Base-by-base conservation (phyloP, 768 basidiomycete species). In the Tylopilus felleus region DNA sequence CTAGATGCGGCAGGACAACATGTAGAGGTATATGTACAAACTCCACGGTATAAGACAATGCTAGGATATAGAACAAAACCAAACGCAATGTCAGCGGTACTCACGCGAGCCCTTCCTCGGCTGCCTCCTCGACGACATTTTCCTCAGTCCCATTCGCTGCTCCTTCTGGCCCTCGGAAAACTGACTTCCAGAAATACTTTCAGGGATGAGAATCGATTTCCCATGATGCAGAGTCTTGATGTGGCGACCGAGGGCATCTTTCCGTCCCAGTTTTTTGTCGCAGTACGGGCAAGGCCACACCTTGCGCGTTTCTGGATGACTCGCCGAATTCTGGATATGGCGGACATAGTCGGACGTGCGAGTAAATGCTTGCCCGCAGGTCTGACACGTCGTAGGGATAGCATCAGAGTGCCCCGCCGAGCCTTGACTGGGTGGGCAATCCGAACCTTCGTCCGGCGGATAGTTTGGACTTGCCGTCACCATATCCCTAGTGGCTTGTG, bases 231-330 rank as follows among this genome's bases (percentile, higher is more conserved):
- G 28, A 2, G 63, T 58, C 14, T 48, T 61, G 14, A 69, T 53
- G 31, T 68, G 66, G 1, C 66, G 55, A 25, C 19, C 27, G 0
- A 71, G 64, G 4, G 66, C 69, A 29, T 68, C 66, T 31, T 52
- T 59, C 7, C 66, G 64, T n/a, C 67, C 64, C n/a, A 68, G 27
- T 0, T 28, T 13, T 5, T 48, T 61, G 1, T 64, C 33, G 22
- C 66, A 68, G 28, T 58, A 40, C 7, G 54, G 52, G 12, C 66
- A 68, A 1, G 58, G 63, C 65, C 66, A 66, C 33, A 65, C n/a
- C 33, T 55, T 65, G 3, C 66, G 60, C 0, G 65, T 66, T 16
- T 60, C 65, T 0, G 65, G 65, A 46, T 68, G 65, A 14, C 13
- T 55, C 0, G 58, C 23, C 2, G 64, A 63, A 16, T 66, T 65